Percentiles rank a stretch among this genome's conserved stretches.
Conservation (phyloP, 2,329 filamentous ascomycete genomes). For the Exophiala spinifera region DNA sequence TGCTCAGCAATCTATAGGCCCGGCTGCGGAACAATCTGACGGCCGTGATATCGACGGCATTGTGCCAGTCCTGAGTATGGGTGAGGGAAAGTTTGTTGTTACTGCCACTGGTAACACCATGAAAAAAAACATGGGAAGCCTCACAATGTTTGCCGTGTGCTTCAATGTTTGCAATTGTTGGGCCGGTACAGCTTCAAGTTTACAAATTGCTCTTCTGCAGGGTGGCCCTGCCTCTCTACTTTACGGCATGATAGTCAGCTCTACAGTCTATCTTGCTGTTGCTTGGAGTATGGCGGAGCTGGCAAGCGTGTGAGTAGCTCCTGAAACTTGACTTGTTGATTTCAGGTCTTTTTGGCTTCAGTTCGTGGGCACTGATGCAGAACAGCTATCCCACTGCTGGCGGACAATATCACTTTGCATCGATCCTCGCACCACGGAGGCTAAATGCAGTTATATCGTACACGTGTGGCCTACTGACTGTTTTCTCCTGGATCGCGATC, state of each 20-base stretch:
- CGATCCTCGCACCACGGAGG: constrained; percentile 11
- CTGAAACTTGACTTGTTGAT: too few species aligned
- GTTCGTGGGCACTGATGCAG: too few species aligned
- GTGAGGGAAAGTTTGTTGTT: too few species aligned
- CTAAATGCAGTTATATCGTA: neutral
- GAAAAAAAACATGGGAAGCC: too few species aligned
- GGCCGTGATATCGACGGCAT: too few species aligned
- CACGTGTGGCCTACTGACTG: constrained; percentile 27
- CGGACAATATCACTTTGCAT: constrained; percentile 32
- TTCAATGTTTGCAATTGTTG: constrained; percentile 22
- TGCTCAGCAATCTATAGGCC: too few species aligned
- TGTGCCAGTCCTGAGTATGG: too few species aligned
- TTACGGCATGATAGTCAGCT: constrained; percentile 34
- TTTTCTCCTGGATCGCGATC: constrained; percentile 31
- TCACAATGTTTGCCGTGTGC: too few species aligned
- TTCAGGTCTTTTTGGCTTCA: too few species aligned
- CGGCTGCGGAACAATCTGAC: too few species aligned
- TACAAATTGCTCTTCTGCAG: constrained; percentile 27
- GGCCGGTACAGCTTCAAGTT: constrained; percentile 29
- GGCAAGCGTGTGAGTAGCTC: constrained; percentile 34
- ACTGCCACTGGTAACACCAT: too few species aligned
- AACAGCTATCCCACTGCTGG: constrained; percentile 42
- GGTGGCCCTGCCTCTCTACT: constrained; percentile 30
- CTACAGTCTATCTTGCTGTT: constrained; percentile 29
- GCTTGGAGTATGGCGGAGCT: constrained; percentile 39